These are phyloP conservation scores for Melanogaster broomeanus DNA, from an alignment of 768 basidiomycete species.

Conservation along the genomic window DNA sequence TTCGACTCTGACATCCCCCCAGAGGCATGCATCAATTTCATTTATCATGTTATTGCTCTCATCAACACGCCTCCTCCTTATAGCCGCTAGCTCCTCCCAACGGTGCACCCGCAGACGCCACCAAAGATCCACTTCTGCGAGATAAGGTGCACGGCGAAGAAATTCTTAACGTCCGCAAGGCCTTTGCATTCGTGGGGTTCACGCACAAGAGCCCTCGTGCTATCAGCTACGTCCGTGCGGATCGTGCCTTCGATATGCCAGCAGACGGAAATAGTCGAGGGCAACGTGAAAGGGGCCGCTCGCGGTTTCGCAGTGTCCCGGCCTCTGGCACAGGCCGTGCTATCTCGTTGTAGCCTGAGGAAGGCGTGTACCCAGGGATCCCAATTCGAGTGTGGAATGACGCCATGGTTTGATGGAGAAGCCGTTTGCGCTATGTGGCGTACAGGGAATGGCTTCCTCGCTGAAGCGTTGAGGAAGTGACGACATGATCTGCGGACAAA, in stretches of 20 bases:
- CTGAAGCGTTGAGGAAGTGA: constrained; percentile 34
- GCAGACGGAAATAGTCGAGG: constrained; percentile 51
- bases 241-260: constrained; percentile 66
- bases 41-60: constrained; percentile 21
- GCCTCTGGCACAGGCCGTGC: constrained; percentile 74
- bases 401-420: constrained; percentile 26
- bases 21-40: constrained; percentile 61
- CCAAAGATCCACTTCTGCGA: constrained; percentile 85
- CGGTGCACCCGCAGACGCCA: constrained; percentile 80
- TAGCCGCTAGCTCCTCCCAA: constrained; percentile 90
- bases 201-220: constrained; percentile 87
- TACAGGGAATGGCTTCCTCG: constrained; percentile 26
- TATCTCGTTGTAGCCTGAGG: constrained; percentile 69
- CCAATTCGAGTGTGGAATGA: constrained; percentile 18
- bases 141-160: constrained; percentile 84
- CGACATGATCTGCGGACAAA: constrained; percentile 30
- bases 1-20: constrained; percentile 94
- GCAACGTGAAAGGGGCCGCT: constrained; percentile 61
- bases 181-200: constrained; percentile 87
- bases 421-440: constrained; percentile 33
- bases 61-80: constrained; percentile 35
- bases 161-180: constrained; percentile 89
- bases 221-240: constrained; percentile 74
- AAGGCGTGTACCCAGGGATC: constrained; percentile 31
- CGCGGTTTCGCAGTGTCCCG: constrained; percentile 59